These are phyloP conservation scores for Zasmidium citrigriseum DNA, from an alignment of 2,329 filamentous ascomycete genomes.

Conservation along the genomic window DNA sequence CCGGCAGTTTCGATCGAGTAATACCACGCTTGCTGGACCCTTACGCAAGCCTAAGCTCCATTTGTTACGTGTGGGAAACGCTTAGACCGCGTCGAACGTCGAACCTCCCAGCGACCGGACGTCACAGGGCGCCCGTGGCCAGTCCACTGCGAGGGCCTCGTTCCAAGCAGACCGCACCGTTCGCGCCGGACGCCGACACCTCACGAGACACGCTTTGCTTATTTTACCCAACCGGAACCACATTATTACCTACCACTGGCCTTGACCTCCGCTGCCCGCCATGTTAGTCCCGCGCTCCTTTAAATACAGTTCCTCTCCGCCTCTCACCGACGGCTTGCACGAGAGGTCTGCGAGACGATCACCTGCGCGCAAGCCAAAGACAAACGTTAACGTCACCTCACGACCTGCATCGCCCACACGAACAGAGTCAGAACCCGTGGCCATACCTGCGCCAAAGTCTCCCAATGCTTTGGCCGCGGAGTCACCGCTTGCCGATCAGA, in stretches of 20 bases:
- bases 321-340: slow-evolving; percentile 17
- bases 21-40: slow-evolving; percentile 1
- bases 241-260: slow-evolving; percentile 9
- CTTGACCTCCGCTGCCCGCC: neutral
- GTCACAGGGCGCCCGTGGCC: slow-evolving; percentile 6
- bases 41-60: neutral
- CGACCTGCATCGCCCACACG: slow-evolving; percentile 25
- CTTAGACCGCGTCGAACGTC: neutral
- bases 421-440: slow-evolving; percentile 43
- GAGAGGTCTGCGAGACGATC: slow-evolving; percentile 20
- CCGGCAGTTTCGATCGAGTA: slow-evolving; percentile 6
- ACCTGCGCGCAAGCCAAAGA: slow-evolving; percentile 9
- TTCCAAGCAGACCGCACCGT: neutral
- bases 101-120: neutral
- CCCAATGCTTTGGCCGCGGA: slow-evolving; percentile 33
- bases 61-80: slow-evolving; percentile 1
- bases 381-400: slow-evolving; percentile 13
- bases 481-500: slow-evolving; percentile 19
- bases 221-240: slow-evolving; percentile 18
- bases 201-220: slow-evolving; percentile 11
- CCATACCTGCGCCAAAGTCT: slow-evolving; percentile 42
- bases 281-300: slow-evolving; percentile 52
- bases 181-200: slow-evolving; percentile 11
- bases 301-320: slow-evolving; percentile 41
- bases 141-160: neutral